Evolutionary conservation across 163 green algal species (phyloP).

Genomic region (Chloromonas sp.): DNA sequence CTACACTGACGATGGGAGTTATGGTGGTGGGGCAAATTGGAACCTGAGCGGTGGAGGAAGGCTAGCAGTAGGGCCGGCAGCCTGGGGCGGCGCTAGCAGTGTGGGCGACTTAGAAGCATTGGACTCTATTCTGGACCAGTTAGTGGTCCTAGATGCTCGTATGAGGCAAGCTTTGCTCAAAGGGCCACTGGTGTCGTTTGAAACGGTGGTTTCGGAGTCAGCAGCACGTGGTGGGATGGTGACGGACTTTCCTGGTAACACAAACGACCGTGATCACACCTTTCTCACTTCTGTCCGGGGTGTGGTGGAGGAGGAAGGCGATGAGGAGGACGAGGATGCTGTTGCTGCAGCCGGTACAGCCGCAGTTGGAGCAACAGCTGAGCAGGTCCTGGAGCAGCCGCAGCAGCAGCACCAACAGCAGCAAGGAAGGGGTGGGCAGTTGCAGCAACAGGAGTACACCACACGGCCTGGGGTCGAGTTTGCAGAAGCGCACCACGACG

Average conservation of each 20-base stretch:
- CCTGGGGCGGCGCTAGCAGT: conserved; percentile 9
- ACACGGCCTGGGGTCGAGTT: neutral
- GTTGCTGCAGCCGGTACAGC: too few species aligned
- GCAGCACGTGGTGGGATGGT: neutral
- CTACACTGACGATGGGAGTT: too few species aligned
- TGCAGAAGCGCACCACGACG: neutral
- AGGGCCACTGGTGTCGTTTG: conserved; percentile 33
- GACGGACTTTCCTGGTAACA: neutral
- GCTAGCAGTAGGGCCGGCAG: neutral
- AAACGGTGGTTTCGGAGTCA: conserved; percentile 30
- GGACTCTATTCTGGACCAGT: conserved; percentile 37
- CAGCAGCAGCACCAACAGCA: neutral
- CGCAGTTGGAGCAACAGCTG: neutral
- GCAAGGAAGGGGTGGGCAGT: neutral
- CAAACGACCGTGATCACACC: neutral
- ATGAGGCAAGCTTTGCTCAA: conserved; percentile 34
- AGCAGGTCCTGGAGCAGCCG: neutral
- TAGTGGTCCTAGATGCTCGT: conserved; percentile 8
- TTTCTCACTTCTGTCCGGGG: neutral
- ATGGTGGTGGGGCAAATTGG: too few species aligned
- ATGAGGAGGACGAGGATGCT: neutral
- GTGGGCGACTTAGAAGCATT: conserved; percentile 35
- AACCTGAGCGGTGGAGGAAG: too few species aligned
- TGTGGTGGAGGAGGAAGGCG: neutral
- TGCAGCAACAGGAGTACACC: neutral